A percentile compares a stretch with the other conserved stretches of the same genome.
Conservation (phyloP, 441 rosid species). For the Erodium moschatum region DNA sequence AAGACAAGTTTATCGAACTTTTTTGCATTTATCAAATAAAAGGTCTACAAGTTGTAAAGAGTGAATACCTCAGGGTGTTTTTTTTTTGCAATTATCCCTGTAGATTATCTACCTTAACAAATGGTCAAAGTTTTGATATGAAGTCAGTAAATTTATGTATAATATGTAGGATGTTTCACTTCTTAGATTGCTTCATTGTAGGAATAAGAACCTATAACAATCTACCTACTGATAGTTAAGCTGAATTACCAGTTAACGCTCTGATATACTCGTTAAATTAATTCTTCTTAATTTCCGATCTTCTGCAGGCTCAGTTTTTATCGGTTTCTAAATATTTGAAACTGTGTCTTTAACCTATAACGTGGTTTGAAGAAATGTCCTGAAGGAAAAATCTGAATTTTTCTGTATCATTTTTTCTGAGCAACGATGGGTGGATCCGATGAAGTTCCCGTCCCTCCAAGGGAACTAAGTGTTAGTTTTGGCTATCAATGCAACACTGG, state of each 20-base stretch:
- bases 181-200: neutral
- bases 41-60: too few species aligned
- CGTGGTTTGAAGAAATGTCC: constrained; percentile 2
- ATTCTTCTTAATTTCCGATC: neutral
- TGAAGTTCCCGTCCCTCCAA: constrained; percentile 26
- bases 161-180: neutral
- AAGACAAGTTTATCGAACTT: too few species aligned
- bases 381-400: neutral
- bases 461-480: constrained; percentile 75
- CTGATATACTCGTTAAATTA: too few species aligned
- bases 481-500: constrained; percentile 64
- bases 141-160: neutral
- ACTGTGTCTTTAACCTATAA: constrained; percentile 4
- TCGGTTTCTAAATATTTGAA: constrained; percentile 5
- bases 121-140: neutral
- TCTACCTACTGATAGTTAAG: too few species aligned
- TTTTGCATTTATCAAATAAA: too few species aligned
- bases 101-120: neutral
- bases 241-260: too few species aligned
- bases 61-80: too few species aligned
- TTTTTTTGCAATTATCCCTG: neutral
- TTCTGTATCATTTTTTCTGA: neutral
- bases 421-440: neutral
- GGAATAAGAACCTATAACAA: neutral
- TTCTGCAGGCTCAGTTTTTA: constrained; percentile 2